These are phyloP conservation scores for Kluyveromyces starmeri DNA, from an alignment of 805 yeast species.

Conservation along the genomic window DNA sequence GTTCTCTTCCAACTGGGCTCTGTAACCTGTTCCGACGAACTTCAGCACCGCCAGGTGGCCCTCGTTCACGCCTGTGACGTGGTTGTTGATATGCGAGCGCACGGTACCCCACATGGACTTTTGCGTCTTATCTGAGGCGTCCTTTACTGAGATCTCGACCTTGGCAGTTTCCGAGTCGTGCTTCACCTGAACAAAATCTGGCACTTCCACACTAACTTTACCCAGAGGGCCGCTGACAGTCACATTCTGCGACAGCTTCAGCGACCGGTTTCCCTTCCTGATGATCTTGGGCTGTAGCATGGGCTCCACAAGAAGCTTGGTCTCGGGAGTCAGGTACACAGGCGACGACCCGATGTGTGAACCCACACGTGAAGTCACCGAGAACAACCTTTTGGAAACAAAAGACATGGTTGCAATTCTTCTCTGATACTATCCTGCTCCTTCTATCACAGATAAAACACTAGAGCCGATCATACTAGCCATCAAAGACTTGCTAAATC, in stretches of 20 bases:
- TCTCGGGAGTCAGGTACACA: slow-evolving; percentile 56
- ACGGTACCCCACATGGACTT: slow-evolving; percentile 93
- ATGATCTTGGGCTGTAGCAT: slow-evolving; percentile 46
- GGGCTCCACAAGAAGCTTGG: slow-evolving; percentile 34
- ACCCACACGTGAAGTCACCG: slow-evolving; percentile 22
- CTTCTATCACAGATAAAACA: too few species aligned
- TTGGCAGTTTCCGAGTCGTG: slow-evolving; percentile 24
- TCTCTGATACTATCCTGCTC: too few species aligned
- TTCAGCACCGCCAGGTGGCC: slow-evolving; percentile 84
- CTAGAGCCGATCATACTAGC: too few species aligned
- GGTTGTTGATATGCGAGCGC: slow-evolving; percentile 68
- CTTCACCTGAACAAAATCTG: slow-evolving; percentile 54
- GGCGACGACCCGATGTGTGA: slow-evolving; percentile 83
- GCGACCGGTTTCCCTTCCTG: slow-evolving; percentile 55
- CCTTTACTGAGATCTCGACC: slow-evolving; percentile 47
- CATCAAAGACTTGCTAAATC: too few species aligned
- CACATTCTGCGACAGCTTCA: slow-evolving; percentile 49
- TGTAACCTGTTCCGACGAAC: slow-evolving; percentile 95
- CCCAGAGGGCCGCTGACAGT: slow-evolving; percentile 77
- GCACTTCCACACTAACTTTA: slow-evolving; percentile 49
- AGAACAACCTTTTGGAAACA: slow-evolving; percentile 27
- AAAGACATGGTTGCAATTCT: neutral
- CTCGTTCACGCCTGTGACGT: slow-evolving; percentile 80
- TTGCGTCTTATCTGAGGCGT: slow-evolving; percentile 54
- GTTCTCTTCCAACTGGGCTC: slow-evolving; percentile 66